These are phyloP conservation scores for Ustilago crameri DNA, from an alignment of 1,284 basidiomycete species.

Conservation along the genomic window DNA sequence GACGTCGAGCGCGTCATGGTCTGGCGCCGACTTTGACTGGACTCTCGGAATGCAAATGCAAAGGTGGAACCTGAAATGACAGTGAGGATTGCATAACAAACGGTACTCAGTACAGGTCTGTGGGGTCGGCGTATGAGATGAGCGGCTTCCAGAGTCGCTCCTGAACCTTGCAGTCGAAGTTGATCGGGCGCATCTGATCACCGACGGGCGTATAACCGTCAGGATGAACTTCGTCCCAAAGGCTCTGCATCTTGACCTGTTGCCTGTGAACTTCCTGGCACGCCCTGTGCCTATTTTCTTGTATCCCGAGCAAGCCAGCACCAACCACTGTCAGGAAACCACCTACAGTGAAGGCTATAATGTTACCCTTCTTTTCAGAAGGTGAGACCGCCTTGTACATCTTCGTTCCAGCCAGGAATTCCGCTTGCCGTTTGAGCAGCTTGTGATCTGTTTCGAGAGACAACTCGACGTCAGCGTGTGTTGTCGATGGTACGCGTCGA, in stretches of 20 bases:
- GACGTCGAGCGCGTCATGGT: constrained; percentile 52
- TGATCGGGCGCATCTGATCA: constrained; percentile 32
- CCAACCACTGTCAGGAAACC: neutral
- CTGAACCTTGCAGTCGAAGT: constrained; percentile 26
- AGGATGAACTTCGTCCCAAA: constrained; percentile 30
- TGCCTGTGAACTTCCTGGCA: constrained; percentile 21
- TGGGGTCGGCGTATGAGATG: constrained; percentile 8
- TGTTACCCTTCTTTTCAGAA: neutral
- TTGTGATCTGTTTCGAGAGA: constrained; percentile 5
- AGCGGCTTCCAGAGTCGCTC: constrained; percentile 17
- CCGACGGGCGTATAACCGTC: constrained; percentile 29
- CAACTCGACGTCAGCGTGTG: no score
- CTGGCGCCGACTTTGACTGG: constrained; percentile 40
- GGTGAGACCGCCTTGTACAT: constrained; percentile 2
- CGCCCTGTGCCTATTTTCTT: constrained; percentile 4
- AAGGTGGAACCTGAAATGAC: no score
- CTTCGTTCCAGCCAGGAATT: constrained; percentile 2
- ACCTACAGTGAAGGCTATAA: neutral
- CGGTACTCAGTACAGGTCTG: constrained; percentile 7
- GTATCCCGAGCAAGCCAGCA: constrained; percentile 2
- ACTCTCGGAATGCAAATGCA: no score
- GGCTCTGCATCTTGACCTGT: constrained; percentile 17
- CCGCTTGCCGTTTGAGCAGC: constrained; percentile 7
- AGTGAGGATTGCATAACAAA: no score
- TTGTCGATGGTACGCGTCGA: no score